Evolutionary conservation across 1,284 basidiomycete genomes (phyloP).

Genomic region (Sanghuangporus weigelae): DNA sequence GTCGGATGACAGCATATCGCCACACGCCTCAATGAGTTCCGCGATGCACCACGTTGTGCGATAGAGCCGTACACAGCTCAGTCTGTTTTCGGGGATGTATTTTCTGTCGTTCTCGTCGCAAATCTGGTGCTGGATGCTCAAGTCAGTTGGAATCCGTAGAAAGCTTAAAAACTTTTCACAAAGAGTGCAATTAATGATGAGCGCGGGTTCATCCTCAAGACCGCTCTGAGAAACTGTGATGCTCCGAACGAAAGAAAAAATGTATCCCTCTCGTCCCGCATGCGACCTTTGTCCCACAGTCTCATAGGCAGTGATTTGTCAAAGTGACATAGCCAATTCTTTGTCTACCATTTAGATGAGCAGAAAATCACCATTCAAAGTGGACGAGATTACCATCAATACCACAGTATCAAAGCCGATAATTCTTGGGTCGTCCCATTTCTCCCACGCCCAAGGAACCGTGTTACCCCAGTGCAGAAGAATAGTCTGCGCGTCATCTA

Average conservation of each 20-base stretch:
- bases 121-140: neutral
- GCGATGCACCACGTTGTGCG: constrained; percentile 1
- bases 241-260: neutral
- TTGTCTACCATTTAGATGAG: constrained; percentile 35
- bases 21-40: neutral
- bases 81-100: neutral
- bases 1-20: neutral
- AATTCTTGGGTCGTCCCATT: constrained; percentile 50
- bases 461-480: constrained; percentile 48
- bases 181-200: constrained; percentile 3
- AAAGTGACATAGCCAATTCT: constrained; percentile 42
- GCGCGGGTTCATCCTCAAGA: neutral
- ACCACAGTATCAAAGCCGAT: constrained; percentile 44
- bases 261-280: neutral
- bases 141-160: neutral
- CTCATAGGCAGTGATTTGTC: constrained; percentile 2
- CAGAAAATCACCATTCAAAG: neutral
- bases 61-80: neutral
- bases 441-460: constrained; percentile 58
- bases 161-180: neutral
- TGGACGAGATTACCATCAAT: constrained; percentile 37
- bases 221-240: neutral
- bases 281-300: neutral
- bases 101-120: neutral
- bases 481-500: constrained; percentile 43